Base-by-base conservation (phyloP, 768 basidiomycete genomes). In the Pleurotus djamor region DNA sequence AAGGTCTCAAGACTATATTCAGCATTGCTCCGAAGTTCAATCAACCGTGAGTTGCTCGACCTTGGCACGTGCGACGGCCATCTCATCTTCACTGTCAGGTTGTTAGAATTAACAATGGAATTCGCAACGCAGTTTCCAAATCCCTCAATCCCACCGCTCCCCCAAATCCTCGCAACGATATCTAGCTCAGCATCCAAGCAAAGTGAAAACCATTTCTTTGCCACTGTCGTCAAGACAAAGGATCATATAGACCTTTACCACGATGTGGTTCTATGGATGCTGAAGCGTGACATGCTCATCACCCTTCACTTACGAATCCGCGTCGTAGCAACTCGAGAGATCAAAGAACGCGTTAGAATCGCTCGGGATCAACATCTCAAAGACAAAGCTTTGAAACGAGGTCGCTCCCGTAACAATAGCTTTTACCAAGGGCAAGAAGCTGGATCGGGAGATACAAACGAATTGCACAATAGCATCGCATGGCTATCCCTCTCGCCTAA, bases 181-280 rank as follows among this genome's bases (percentile, higher is more conserved):
- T 94, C 94, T 0, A 79, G 84, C 0, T 82, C 90, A 0, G 78
- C 81, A 52, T 83, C 86, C 47, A 82, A 84, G 63, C 83, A 85
- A 66, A 77, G 74, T 13, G 83, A 85, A 36, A 88, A 84, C 60
- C 88, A 93, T 61, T 95, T 94, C 72, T 91, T 89, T 62, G 88
- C 88, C 13, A 83, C 91, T 8, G 85, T 97, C 48, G 88, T 92
- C 13, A 79, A 84, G 49, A 73, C 80, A 17, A 87, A 88, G 66
- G 87, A 89, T 41, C 75, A 81, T 9, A 83, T 94, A 33, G 79
- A 83, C 4, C 70, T 86, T 52, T 96, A 91, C 71, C 83, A 89
- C 63, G 86, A 93, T 32, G 91, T 96, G 34, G 85, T 98, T 9
- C 74, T 90, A 38, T 98, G 96, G 96, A 84, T 98, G 79, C 79